A percentile compares a stretch with the other conserved stretches of the same genome.
Conservation (phyloP, 768 basidiomycete genomes). For the Leccinum incarnatum region DNA sequence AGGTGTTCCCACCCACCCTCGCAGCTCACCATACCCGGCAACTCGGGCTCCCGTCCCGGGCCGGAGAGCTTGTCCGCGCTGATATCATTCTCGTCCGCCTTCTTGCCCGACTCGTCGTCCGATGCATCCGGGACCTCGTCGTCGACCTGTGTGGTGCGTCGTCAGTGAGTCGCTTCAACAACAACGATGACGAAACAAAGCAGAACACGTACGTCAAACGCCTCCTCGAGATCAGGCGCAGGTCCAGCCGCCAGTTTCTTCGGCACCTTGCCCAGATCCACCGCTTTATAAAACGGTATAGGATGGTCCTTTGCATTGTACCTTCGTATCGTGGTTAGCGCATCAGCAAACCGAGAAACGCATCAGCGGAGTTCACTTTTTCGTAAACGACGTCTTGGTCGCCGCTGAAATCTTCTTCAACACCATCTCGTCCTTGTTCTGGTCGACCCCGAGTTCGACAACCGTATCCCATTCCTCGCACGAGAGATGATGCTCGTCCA, state of each 20-base stretch:
- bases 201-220: conserved; percentile 61
- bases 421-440: conserved; percentile 68
- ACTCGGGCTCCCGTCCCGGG: no score
- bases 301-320: conserved; percentile 92
- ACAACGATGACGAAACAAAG: background rate
- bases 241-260: conserved; percentile 78
- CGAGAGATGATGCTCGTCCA: conserved; percentile 93
- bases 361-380: conserved; percentile 48
- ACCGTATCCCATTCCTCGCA: conserved; percentile 98
- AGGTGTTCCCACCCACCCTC: no score
- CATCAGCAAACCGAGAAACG: no score
- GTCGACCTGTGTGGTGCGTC: conserved; percentile 35
- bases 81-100: conserved; percentile 38
- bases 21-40: no score
- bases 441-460: conserved; percentile 88
- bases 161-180: background rate
- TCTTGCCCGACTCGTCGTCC: conserved; percentile 44
- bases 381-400: conserved; percentile 83
- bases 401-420: conserved; percentile 81
- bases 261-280: conserved; percentile 71
- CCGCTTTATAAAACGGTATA: conserved; percentile 90
- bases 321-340: conserved; percentile 36
- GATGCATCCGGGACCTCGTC: conserved; percentile 46
- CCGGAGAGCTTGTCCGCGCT: conserved; percentile 52
- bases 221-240: conserved; percentile 90